Base-by-base conservation (phyloP, 805 yeast species). In the Metschnikowia hibisci region DNA sequence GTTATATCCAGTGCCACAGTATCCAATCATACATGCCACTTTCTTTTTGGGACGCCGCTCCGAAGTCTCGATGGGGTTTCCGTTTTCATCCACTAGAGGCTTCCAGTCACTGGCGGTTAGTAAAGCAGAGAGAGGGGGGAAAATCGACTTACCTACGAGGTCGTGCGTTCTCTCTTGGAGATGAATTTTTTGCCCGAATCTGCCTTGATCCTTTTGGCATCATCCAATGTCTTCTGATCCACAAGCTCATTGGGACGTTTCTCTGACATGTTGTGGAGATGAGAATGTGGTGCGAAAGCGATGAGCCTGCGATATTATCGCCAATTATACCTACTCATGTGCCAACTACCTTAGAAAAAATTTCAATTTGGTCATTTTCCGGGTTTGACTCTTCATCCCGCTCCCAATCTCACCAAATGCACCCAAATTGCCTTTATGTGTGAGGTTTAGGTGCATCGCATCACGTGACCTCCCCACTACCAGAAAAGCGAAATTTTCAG, bases 1-100 rank as follows among this genome's bases (percentile, higher is more conserved):
- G 62, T 87, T 93, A 66, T 90, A 90, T 0, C 97, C 97, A 1
- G 96, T 82, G 32, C 98, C 98, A 61, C 96, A 90, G 67, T 90
- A 90, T 4, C 98, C 97, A 51, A 90, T 73, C 80, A 87, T 74
- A 56, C 85, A 80, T 0, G 96, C 97, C 16, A 88, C 96, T 60
- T 90, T 90, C 55, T 80, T 78, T 73, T 90, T 90, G 16, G 98
- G 96, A 50, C 75, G 78, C 63, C 89, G 74, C 50, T 80, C 86
- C 11, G 68, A 60, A 44, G 70, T 73, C 32, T 74, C 79, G 32
- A 80, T 61, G 2, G 82, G 81, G 27, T 78, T 73, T 10, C 90
- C 91, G 23, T 79, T 64, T 13, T 69, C 84, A 60, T 83, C 89
- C 61, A 80, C 53, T 57, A 69, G 48, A 57, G 79, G 66, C 10